Evolutionary conservation across 768 basidiomycete genomes (phyloP).

Genomic region (Mycena pura): DNA sequence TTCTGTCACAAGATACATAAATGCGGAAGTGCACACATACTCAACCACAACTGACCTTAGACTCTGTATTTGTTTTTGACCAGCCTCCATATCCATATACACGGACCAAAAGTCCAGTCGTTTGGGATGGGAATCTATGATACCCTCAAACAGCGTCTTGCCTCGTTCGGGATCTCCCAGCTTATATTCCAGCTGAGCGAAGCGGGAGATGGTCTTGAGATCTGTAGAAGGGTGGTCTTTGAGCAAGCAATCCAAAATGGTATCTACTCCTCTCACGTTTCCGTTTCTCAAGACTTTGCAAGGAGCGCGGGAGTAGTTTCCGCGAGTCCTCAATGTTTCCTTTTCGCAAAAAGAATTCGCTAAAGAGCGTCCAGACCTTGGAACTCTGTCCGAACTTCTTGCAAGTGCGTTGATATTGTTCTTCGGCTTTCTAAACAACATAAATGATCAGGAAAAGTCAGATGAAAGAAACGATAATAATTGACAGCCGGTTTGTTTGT

Average conservation of each 20-base stretch:
- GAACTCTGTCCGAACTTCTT: conserved; percentile 96
- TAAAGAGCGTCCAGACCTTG: conserved; percentile 92
- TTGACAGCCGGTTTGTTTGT: conserved; percentile 81
- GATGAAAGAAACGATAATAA: background rate
- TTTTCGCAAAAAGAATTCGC: conserved; percentile 78
- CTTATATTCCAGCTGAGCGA: conserved; percentile 95
- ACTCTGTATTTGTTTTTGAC: conserved; percentile 78
- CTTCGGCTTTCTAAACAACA: conserved; percentile 80
- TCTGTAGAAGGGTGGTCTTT: conserved; percentile 60
- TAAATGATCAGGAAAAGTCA: background rate
- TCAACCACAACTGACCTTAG: conserved; percentile 76
- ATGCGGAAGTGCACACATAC: background rate
- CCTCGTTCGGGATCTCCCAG: conserved; percentile 93
- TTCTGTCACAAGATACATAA: conserved; percentile 49
- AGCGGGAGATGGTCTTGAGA: conserved; percentile 93
- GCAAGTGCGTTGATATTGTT: conserved; percentile 83
- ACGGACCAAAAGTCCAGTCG: conserved; percentile 95
- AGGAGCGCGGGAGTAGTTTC: conserved; percentile 81
- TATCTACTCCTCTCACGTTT: conserved; percentile 87
- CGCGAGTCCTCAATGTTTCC: conserved; percentile 82
- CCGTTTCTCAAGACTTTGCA: conserved; percentile 91
- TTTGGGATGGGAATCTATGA: conserved; percentile 94
- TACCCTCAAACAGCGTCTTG: conserved; percentile 95
- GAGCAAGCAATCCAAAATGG: background rate
- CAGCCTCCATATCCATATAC: conserved; percentile 96